Evolutionary conservation across 78 protist species (phyloP), one percentile per base, ranked within the genome.

Genomic region (Parvularia atlantis): DNA sequence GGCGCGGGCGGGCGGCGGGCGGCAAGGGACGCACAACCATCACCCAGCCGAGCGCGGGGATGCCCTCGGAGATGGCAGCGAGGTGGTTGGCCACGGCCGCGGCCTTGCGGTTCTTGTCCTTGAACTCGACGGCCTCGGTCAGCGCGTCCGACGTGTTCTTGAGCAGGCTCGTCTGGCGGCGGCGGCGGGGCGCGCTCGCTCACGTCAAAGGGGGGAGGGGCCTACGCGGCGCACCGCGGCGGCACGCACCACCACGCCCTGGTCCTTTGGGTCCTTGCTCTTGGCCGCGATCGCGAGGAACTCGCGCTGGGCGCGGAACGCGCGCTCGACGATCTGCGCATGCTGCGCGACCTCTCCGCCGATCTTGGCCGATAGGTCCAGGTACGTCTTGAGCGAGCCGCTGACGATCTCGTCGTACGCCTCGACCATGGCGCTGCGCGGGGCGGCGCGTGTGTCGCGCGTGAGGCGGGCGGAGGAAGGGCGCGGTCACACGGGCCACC

Each of bases 41-140:
- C 19, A 77, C 81, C 86, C 86, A 82, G 26, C 79, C 84, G 24
- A 82, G 50, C 11, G 81, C 77, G 4, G 69, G 52, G 50, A 73
- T 48, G 41, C 75, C 76, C 56, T 83, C 88, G 41, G 40, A 20
- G 14, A 83, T 28, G 22, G 84, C 66, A 20, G 68, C 4, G 35
- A 65, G 59, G 37, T 56, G 75, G 59, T 80, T 72, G 62, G 24
- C 50, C n/a, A 26, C 33, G 37, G 5, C 24, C 31, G 1, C n/a
- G 19, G 81, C 1, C n/a, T 37, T 31, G 7, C 83, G 68, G 64
- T 78, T 44, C 41, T 48, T 37, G 37, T 37, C 26, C 5, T 2
- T 16, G 28, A 13, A 5, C 36, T 19, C 58, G 2, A 0, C 11
- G 7, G n/a, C 41, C 24, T 1, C 33, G 5, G 6, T 26, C 26